A percentile compares a stretch with the other conserved stretches of the same genome.
Conservation (phyloP, 164 flowering plant species). For the Brasenia schreberi region DNA sequence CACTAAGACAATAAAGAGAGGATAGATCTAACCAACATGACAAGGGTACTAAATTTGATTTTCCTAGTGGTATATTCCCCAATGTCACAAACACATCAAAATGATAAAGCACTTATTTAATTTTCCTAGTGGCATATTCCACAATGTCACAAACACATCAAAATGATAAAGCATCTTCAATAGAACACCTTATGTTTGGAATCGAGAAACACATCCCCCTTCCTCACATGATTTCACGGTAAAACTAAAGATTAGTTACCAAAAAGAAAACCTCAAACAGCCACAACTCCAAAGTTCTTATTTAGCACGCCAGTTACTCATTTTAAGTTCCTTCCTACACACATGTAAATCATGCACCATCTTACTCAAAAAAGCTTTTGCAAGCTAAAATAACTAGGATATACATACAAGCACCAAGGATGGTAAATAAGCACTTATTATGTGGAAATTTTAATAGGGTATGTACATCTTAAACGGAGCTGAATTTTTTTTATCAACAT, state of each 20-base stretch:
- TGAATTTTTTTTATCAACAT: too few relatives aligned
- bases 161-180: background rate
- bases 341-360: constrained; percentile 26
- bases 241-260: constrained; percentile 44
- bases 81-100: background rate
- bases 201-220: constrained; percentile 5
- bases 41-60: too few relatives aligned
- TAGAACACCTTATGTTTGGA: background rate
- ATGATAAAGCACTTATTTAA: too few relatives aligned
- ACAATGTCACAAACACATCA: too few relatives aligned
- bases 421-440: too few relatives aligned
- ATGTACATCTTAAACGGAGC: too few relatives aligned
- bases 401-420: background rate
- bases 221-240: constrained; percentile 15
- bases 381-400: background rate
- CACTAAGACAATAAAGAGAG: too few relatives aligned
- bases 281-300: constrained; percentile 43
- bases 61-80: too few relatives aligned
- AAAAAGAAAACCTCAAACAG: constrained; percentile 47
- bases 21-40: too few relatives aligned
- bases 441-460: too few relatives aligned
- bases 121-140: too few relatives aligned
- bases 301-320: constrained; percentile 35
- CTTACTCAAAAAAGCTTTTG: constrained; percentile 9
- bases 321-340: constrained; percentile 40